Conservation (phyloP, 2,329 filamentous ascomycete genomes). For the Stemphylium lycopersici region DNA sequence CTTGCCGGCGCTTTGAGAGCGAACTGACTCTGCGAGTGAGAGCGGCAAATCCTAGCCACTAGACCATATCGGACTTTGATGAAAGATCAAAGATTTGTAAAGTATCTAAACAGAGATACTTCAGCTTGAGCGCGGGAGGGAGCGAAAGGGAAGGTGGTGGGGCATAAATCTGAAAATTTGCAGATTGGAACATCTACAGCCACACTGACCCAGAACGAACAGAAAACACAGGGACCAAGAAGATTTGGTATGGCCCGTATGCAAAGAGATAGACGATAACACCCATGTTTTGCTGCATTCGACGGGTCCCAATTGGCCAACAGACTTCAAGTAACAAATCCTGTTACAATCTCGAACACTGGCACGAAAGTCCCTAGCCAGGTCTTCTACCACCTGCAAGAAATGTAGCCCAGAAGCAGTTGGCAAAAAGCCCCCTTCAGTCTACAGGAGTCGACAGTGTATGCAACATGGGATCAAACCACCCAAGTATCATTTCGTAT, state of each 20-base stretch:
- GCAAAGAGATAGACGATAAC: too few species aligned
- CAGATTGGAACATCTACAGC: not conserved
- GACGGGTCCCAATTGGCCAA: not conserved
- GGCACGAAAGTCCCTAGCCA: not conserved
- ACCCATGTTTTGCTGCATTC: not conserved
- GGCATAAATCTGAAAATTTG: not conserved
- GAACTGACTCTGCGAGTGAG: constrained; percentile 15
- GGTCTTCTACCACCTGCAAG: not conserved
- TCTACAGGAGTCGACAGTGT: not conserved
- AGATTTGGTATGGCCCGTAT: too few species aligned
- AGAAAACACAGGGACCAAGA: not conserved
- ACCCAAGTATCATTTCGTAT: not conserved
- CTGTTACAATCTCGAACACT: too few species aligned
- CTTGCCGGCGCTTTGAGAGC: constrained; percentile 18
- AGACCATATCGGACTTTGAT: constrained; percentile 24
- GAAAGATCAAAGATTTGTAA: not conserved
- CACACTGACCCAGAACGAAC: not conserved
- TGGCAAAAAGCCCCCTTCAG: not conserved
- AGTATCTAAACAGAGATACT: not conserved
- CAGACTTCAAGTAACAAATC: too few species aligned
- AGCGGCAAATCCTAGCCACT: constrained; percentile 25
- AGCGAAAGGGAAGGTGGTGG: not conserved
- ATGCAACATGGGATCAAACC: not conserved
- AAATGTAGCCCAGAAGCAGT: too few species aligned
- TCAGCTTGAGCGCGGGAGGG: too few species aligned